Evolutionary conservation across 2,329 filamentous ascomycete genomes (phyloP), one percentile per base, ranked within the genome.

Genomic region (Fonsecaea monophora): DNA sequence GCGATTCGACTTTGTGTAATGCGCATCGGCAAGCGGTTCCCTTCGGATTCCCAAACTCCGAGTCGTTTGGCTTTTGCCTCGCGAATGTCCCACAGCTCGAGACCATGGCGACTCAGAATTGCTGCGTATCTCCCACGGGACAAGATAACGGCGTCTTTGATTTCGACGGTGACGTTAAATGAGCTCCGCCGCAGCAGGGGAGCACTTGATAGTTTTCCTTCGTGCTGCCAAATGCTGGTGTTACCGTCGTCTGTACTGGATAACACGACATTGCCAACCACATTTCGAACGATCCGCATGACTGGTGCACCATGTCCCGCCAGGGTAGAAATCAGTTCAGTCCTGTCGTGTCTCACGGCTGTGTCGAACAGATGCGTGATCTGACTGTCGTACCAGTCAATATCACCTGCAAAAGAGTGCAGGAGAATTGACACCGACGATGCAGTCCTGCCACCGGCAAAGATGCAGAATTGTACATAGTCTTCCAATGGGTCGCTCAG

Each of bases 251-350:
- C 84, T 0, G 94, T 96, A 60, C 92, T 86, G 6, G 94, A 96
- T 37, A 96, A 88, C 53, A 97, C 82, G 4, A 92, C 90, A 70
- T 88, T 85, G 8, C 93, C 94, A 73, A 89, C 91, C 53, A 90
- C 91, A 74, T 94, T 96, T 68, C 93, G 89, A 54, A 96, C 90
- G 67, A 97, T 91, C 75, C 96, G 96, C 74, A 90, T 90, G 68
- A 97, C 88, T 0, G 92, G 84, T 15, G 86, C 86, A 15, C 90
- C 91, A 80, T 97, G 94, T 0, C 94, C 94, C 1, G 92, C 92
- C 92, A 93, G 96, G 1, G 89, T 85, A 1, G 87, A 85, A 68
- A 86, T 87, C 13, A 87, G 83, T 21, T 81, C 79, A 15, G 96
- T 79, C 1, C 91, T 87, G 50, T 83, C 79, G 57, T 80, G 81